phyloP scores from a whole-genome alignment of 2,329 filamentous ascomycete genomes.

The Ophiocordyceps sinensis region DNA sequence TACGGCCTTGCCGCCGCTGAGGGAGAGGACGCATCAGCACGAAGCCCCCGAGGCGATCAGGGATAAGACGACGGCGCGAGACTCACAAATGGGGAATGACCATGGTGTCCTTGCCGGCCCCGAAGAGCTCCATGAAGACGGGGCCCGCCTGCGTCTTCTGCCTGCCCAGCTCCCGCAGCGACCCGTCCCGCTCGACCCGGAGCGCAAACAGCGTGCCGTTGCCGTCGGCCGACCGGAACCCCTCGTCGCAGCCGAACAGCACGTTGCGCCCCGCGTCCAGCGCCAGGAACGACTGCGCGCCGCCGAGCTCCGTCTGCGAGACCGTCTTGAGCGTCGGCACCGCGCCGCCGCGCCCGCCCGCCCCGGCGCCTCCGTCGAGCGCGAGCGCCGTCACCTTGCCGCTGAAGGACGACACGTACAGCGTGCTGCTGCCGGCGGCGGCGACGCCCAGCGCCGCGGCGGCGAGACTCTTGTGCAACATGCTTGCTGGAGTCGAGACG shows the following conservation, averaged over 20 bases:
- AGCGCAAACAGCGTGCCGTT: constrained; percentile 31
- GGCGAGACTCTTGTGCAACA: no score
- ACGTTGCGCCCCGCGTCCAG: constrained; percentile 31
- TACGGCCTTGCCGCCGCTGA: constrained; percentile 25
- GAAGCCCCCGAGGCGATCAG: no score
- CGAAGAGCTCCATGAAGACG: constrained; percentile 29
- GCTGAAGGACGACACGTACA: not conserved
- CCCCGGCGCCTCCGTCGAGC: not conserved
- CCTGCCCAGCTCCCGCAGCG: constrained; percentile 21
- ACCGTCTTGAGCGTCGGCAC: not conserved
- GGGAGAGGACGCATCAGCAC: not conserved
- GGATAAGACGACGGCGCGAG: no score
- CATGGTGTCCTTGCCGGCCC: constrained; percentile 17
- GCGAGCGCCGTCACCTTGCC: not conserved
- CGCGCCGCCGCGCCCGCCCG: not conserved
- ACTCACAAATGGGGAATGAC: constrained; percentile 33
- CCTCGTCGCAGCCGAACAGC: constrained; percentile 49
- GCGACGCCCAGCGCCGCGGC: no score
- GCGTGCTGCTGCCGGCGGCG: not conserved
- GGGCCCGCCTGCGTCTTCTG: constrained; percentile 23
- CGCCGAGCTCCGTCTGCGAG: not conserved
- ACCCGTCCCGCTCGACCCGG: constrained; percentile 21
- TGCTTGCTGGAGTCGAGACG: no score
- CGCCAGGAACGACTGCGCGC: constrained; percentile 37
- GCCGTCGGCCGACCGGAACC: constrained; percentile 22